Base-by-base conservation (phyloP, 345 rosid genomes). In the Odontarrhena argentea region DNA sequence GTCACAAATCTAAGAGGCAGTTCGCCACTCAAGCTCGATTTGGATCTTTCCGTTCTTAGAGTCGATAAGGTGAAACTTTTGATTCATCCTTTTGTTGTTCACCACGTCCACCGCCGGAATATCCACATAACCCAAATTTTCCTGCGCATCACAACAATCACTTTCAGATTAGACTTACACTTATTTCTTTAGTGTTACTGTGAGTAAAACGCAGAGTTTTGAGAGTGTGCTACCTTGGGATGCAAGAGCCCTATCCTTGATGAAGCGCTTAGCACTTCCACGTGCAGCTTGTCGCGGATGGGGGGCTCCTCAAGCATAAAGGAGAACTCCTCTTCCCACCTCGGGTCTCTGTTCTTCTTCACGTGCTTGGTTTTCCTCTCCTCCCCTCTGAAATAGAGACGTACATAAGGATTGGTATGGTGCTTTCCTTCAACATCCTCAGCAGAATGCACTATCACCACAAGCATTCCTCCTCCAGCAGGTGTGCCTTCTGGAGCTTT, bases 381-480 rank as follows among this genome's bases (percentile, higher is more conserved):
- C 74, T 87, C 91, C 22, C 98, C 97, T 77, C 76, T 80, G 73
- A 89, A 89, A 62, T 84, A 76, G 64, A 89, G 34, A 67, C 89
- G 78, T 9, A 63, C 98, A 32, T 76, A 81, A 7, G 98, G 98
- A 73, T 92, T 92, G 11, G 85, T 89, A 67, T 92, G 98, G 73
- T 89, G 82, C 85, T 92, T 92, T 34, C 98, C 98, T 78, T 92
- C 98, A 76, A 89, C 81, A 71, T 87, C 96, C 62, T 86, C 85
- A 18, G 93, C 98, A 55, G 91, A 96, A 30, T 87, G 97, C 74
- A 89, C 81, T 7, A 78, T 87, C 63, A 92, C 84, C 57, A 77
- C 88, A 11, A 92, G 97, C 79, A 89, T 44, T 59, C 98, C 98
- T 63, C 98, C 98, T 10, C 87, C 71, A 28, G 83, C 75, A 12